Evolutionary conservation across 495 filamentous ascomycete species (phyloP).

Genomic region (Rostrohypoxylon terebratum): DNA sequence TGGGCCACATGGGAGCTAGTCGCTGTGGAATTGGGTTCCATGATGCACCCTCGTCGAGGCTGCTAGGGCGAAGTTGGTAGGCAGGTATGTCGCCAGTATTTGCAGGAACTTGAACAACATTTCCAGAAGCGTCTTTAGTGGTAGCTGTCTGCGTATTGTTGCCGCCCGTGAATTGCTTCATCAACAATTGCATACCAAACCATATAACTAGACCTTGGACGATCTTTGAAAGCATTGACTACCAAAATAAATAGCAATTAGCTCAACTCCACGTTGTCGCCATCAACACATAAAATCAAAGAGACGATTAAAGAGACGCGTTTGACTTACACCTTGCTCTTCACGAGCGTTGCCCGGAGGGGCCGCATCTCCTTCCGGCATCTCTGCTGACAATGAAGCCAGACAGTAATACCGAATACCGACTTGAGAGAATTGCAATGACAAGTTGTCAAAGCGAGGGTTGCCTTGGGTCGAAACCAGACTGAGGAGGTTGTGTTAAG

Average conservation of each 20-base stretch:
- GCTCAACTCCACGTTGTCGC: constrained; percentile 4
- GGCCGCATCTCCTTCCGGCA: constrained; percentile 54
- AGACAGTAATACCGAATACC: constrained; percentile 20
- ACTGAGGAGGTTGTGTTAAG: constrained; percentile 14
- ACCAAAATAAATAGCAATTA: constrained; percentile 38
- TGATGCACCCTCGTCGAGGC: constrained; percentile 67
- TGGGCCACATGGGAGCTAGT: constrained; percentile 89
- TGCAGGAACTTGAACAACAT: constrained; percentile 57
- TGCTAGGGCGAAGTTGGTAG: constrained; percentile 72
- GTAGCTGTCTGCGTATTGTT: constrained; percentile 61
- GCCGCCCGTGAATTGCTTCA: constrained; percentile 60
- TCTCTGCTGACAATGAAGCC: constrained; percentile 32
- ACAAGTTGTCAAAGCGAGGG: constrained; percentile 10
- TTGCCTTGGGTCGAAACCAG: constrained; percentile 8
- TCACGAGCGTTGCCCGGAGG: constrained; percentile 48
- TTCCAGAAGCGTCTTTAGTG: constrained; percentile 60
- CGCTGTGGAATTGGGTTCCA: constrained; percentile 80
- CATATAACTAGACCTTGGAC: constrained; percentile 56
- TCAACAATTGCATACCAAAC: constrained; percentile 59
- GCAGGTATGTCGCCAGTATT: constrained; percentile 67
- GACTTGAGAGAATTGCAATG: constrained; percentile 7
- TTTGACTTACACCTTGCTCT: constrained; percentile 56
- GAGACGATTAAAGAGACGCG: neutral
- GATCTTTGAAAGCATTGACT: constrained; percentile 55
- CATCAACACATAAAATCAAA: neutral